Evolutionary conservation across 1,139 yeast species (phyloP).

Genomic region (Pichia sorboxylosa): DNA sequence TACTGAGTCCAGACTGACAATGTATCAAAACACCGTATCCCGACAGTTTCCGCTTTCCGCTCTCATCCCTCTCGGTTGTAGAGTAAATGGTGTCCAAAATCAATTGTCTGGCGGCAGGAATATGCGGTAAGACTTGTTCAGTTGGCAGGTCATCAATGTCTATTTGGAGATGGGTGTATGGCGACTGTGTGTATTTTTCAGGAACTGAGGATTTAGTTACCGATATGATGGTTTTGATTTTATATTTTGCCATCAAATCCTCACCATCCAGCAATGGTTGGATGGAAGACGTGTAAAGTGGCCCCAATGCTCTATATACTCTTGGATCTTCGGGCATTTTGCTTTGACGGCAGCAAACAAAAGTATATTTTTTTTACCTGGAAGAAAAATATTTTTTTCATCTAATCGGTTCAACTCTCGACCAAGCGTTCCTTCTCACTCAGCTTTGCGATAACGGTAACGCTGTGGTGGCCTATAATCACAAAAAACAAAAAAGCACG

Average conservation of each 20-base stretch:
- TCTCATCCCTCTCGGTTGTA: slow-evolving; percentile 21
- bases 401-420: no score
- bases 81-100: slow-evolving; percentile 50
- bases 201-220: slow-evolving; percentile 57
- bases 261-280: slow-evolving; percentile 37
- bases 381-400: no score
- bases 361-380: no score
- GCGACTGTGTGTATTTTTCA: slow-evolving; percentile 28
- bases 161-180: slow-evolving; percentile 48
- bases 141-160: slow-evolving; percentile 57
- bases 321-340: slow-evolving; percentile 11
- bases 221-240: slow-evolving; percentile 61
- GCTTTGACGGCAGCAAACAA: no score
- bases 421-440: no score
- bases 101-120: slow-evolving; percentile 51
- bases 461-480: no score
- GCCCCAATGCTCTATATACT: slow-evolving; percentile 47
- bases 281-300: slow-evolving; percentile 49
- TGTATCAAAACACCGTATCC: slow-evolving; percentile 42
- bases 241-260: slow-evolving; percentile 33
- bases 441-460: no score
- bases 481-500: no score
- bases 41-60: slow-evolving; percentile 29
- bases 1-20: slow-evolving; percentile 81
- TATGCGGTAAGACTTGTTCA: slow-evolving; percentile 51